Evolutionary conservation across 768 basidiomycete species (phyloP).

Genomic region (Polyporus arcularius): DNA sequence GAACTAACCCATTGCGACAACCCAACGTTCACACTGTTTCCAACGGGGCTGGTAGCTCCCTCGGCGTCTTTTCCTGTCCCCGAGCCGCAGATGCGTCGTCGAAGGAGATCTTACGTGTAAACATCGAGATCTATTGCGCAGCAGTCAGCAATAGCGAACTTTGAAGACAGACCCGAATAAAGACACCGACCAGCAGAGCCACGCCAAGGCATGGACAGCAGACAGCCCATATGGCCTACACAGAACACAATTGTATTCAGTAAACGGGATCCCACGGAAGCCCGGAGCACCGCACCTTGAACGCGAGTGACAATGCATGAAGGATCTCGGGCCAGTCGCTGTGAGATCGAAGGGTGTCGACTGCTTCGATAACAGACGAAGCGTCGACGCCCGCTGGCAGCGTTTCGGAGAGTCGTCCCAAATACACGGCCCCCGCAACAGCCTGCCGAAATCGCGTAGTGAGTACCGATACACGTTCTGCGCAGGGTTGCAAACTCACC

Average conservation of each 20-base stretch:
- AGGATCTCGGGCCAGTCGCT: conserved; percentile 49
- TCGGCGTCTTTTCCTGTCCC: conserved; percentile 12
- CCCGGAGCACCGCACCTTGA: conserved; percentile 47
- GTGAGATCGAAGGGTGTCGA: conserved; percentile 48
- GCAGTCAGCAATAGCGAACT: conserved; percentile 5
- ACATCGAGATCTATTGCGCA: conserved; percentile 29
- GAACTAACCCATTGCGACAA: conserved; percentile 18
- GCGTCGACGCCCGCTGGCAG: conserved; percentile 50
- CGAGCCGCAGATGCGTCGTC: conserved; percentile 9
- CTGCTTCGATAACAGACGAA: conserved; percentile 52
- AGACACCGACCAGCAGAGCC: conserved; percentile 56
- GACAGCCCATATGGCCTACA: conserved; percentile 70
- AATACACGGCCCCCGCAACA: conserved; percentile 74
- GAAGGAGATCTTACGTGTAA: conserved; percentile 24
- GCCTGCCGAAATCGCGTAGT: conserved; percentile 45
- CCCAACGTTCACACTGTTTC: conserved; percentile 12
- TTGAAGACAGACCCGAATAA: conserved; percentile 3
- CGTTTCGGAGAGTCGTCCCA: conserved; percentile 47
- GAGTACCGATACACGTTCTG: conserved; percentile 5
- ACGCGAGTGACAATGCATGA: conserved; percentile 56
- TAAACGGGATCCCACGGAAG: background rate
- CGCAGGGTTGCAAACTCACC: conserved; percentile 43
- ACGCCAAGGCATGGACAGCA: conserved; percentile 69
- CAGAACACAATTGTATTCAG: conserved; percentile 3
- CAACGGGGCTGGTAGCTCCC: background rate